Evolutionary conservation across 2,329 filamentous ascomycete genomes (phyloP), one percentile per base, ranked within the genome.

Genomic region (Aspergillus eucalypticola): DNA sequence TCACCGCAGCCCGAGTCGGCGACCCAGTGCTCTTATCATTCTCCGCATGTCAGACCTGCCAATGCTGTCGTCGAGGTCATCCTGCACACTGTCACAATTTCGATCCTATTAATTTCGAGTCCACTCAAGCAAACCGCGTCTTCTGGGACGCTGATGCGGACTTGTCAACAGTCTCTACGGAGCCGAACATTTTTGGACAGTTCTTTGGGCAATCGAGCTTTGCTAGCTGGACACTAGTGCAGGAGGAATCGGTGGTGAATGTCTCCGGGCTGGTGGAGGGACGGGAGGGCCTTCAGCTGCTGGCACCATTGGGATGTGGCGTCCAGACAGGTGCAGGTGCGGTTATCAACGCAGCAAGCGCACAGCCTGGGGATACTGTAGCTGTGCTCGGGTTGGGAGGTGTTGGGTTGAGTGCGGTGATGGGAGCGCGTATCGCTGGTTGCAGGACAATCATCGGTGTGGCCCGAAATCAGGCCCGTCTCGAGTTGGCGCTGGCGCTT

Each of bases 191-290:
- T 32, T 70, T 69, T 4, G 78, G 78, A 3, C 65, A 63, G 8
- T 85, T 84, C 69, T 83, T 83, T 67, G 81, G 81, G 1, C 79
- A 82, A 59, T 78, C 75, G 1, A 81, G 79, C 50, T 82, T 80
- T 60, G 73, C 79, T 1, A 71, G 64, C 59, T 66, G 73, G 46
- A 76, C 73, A 5, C 67, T 81, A 17, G 79, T 79, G 0, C 72
- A 73, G 53, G 72, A 76, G 46, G 75, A 67, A 23, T 76, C 71
- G 3, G 71, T 79, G 11, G 71, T 81, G 23, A 83, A 81, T 58
- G 79, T 78, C 3, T 71, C 72, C 6, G 67, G 64, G 4, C 63
- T 78, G 38, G 72, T 80, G 11, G 74, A 79, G 52, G 44, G 38
- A 5, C 35, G 25, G 11, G 54, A 63, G 11, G 61, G 67, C 5